Conservation (phyloP, 352 stramenopile species). For the Phytopythium aichiense region DNA sequence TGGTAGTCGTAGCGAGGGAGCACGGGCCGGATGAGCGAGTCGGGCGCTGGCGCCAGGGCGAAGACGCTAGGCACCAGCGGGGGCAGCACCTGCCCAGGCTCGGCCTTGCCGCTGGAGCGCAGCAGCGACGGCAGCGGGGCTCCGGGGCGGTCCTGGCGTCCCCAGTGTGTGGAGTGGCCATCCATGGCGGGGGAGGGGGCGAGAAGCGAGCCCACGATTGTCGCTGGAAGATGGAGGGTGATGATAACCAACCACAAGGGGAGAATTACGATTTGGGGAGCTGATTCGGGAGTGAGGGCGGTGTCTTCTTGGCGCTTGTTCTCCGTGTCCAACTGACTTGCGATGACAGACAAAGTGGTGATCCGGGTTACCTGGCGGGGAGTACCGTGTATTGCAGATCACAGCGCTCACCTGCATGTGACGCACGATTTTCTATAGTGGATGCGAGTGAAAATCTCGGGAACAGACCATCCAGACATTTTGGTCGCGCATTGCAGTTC, state of each 20-base stretch:
- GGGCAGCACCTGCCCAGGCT: not conserved
- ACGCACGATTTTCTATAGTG: not conserved
- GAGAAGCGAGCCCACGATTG: too few species aligned
- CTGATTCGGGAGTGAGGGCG: too few species aligned
- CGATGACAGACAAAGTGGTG: not conserved
- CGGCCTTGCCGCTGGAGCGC: not conserved
- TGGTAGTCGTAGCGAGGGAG: not conserved
- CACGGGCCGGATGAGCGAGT: conserved; percentile 4
- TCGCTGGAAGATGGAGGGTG: too few species aligned
- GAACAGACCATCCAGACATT: too few species aligned
- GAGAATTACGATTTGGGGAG: too few species aligned
- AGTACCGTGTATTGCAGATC: not conserved
- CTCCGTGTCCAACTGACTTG: not conserved
- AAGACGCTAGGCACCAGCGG: not conserved
- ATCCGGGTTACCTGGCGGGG: not conserved
- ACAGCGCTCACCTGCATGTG: not conserved
- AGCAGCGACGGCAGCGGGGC: not conserved
- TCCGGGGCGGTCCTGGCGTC: too few species aligned
- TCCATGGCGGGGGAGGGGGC: too few species aligned
- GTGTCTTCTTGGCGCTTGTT: not conserved
- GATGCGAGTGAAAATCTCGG: not conserved
- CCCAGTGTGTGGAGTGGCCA: too few species aligned
- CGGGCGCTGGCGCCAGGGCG: not conserved
- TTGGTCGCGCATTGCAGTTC: too few species aligned
- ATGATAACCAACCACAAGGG: too few species aligned